A percentile compares a stretch with the other conserved stretches of the same genome.
Evolutionary conservation across 2,329 filamentous ascomycete species (phyloP).

Genomic region (Claviceps sorghi): DNA sequence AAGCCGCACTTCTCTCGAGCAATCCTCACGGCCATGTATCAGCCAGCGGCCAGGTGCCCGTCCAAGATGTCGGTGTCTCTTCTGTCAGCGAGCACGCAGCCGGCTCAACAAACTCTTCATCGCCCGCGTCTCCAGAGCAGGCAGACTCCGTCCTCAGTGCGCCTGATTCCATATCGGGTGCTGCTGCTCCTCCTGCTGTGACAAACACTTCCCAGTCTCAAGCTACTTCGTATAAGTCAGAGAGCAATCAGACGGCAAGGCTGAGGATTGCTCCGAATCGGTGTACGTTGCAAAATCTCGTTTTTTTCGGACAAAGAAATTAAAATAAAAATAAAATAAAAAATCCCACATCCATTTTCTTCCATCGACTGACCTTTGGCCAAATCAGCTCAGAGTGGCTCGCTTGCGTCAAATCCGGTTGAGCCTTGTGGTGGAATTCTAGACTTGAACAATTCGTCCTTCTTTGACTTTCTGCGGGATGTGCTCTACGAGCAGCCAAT

Average conservation of each 20-base stretch:
- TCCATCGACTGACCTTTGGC: not conserved
- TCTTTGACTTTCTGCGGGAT: conserved; percentile 36
- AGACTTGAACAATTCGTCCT: conserved; percentile 24
- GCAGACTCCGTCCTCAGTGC: conserved; percentile 3
- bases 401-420: not conserved
- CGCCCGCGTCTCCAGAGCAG: conserved; percentile 11
- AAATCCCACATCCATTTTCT: not conserved
- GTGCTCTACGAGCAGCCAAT: conserved; percentile 33
- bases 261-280: conserved; percentile 20
- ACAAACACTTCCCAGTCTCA: conserved; percentile 15
- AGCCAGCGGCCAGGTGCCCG: conserved; percentile 16
- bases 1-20: conserved; percentile 24
- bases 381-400: conserved; percentile 5
- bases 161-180: conserved; percentile 8
- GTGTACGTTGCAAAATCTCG: conserved; percentile 7
- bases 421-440: conserved; percentile 6
- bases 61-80: conserved; percentile 6
- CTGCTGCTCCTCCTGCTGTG: conserved; percentile 8
- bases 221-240: conserved; percentile 13
- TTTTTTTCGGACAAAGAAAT: too few relatives aligned
- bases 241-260: conserved; percentile 21
- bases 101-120: conserved; percentile 8
- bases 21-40: conserved; percentile 31
- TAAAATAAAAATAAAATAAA: too few relatives aligned
- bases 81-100: not conserved